Conservation (phyloP, 164 flowering plant species). For the Brasenia schreberi region DNA sequence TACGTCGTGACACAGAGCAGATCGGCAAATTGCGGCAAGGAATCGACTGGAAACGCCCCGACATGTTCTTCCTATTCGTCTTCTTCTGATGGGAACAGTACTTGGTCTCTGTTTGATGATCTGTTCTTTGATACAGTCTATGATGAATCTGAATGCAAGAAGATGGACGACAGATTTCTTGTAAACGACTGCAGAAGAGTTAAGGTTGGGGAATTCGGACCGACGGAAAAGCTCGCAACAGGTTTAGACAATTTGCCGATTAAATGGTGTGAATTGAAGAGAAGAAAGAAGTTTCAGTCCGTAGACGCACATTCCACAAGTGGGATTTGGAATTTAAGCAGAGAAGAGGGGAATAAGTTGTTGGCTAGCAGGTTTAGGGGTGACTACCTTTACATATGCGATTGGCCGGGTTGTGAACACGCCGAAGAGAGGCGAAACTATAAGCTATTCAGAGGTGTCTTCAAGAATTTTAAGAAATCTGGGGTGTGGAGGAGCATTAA, state of each 20-base stretch:
- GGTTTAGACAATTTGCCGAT: constrained; percentile 7
- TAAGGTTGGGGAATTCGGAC: background rate
- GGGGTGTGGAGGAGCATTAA: constrained; percentile 90
- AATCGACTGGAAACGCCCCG: constrained; percentile 2
- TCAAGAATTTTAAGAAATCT: constrained; percentile 73
- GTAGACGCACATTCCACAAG: constrained; percentile 54
- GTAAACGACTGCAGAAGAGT: background rate
- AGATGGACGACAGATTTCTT: background rate
- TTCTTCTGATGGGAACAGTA: constrained; percentile 13
- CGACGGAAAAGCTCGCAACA: background rate
- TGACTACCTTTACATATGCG: constrained; percentile 78
- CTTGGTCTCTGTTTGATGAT: constrained; percentile 83
- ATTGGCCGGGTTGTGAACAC: constrained; percentile 94
- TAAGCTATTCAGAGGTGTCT: constrained; percentile 85
- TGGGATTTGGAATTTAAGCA: constrained; percentile 65
- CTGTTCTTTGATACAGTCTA: constrained; percentile 60
- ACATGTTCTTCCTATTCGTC: background rate
- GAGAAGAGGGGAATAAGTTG: constrained; percentile 86
- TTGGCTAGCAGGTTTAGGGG: constrained; percentile 80
- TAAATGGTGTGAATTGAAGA: constrained; percentile 14
- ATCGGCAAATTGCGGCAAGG: background rate
- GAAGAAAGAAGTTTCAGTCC: constrained; percentile 25
- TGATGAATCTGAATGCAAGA: constrained; percentile 28
- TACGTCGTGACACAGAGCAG: constrained; percentile 8
- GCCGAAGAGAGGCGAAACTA: constrained; percentile 78